Evolutionary conservation across 2,329 filamentous ascomycete species (phyloP), one percentile per base, ranked within the genome.

Genomic region (Monosporascus sp.): DNA sequence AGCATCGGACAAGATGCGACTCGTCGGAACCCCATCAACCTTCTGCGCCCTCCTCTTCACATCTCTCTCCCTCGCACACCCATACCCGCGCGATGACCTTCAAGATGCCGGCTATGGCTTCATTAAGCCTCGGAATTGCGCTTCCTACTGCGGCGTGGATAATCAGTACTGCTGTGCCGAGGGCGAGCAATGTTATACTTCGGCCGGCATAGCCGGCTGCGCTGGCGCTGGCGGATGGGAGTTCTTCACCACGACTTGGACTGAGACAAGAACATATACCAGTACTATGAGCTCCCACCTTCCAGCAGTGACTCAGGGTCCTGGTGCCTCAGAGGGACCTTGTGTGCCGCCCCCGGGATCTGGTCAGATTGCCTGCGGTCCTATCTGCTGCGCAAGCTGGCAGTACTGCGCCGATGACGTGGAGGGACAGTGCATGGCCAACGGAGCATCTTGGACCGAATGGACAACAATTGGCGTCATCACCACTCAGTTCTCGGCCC

Each of bases 351-450:
- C 61, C 3, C 65, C 68, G 48, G 72, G 72, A n/a, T 68, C 73
- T 4, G 77, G 79, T 51, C 72, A 89, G 68, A 78, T 78, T 7
- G 75, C 81, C 3, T 92, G 88, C 65, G 87, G 87, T 34, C 66
- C 66, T 50, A 84, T 85, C 54, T 92, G 88, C 76, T 93, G 88
- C 69, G 81, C 82, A 24, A 79, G 73, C 54, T 82, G 80, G 71
- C 85, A 89, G 69, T 86, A 84, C 64, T 92, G 89, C 68, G 79
- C 77, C 50, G 73, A 69, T 53, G 57, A 70, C 1, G 22, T 27
- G n/a, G 8, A 31, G 11, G 81, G 81, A 50, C 79, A 84, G 63
- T 90, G 87, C 65, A 69, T 74, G 5, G 68, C 79, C 25, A 80
- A 80, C 51, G 77, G 74, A 57, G 77, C 74, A 58, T 60, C 60